These are phyloP conservation scores for Cladophialophora yegresii DNA, from an alignment of 2,329 filamentous ascomycete species.

Conservation along the genomic window DNA sequence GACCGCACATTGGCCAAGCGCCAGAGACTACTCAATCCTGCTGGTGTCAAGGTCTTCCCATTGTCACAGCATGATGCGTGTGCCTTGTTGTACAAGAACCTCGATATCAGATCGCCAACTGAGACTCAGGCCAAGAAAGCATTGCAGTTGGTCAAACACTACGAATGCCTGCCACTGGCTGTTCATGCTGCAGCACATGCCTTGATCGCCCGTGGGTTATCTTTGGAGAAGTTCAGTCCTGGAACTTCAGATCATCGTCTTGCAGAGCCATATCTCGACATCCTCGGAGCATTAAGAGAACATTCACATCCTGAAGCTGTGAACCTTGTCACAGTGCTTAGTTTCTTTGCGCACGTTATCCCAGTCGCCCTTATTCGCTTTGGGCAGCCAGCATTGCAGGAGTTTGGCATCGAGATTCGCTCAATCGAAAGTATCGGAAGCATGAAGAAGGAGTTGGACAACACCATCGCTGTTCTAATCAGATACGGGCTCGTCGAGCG, in stretches of 20 bases:
- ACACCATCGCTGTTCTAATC: conserved; percentile 49
- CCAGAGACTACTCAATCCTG: conserved; percentile 61
- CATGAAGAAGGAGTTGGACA: conserved; percentile 46
- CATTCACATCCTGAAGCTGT: conserved; percentile 55
- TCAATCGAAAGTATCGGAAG: conserved; percentile 41
- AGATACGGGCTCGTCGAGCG: conserved; percentile 51
- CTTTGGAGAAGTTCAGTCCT: conserved; percentile 61
- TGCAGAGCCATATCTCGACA: conserved; percentile 51
- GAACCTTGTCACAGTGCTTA: conserved; percentile 65
- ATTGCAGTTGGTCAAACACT: conserved; percentile 62
- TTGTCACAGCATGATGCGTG: conserved; percentile 61
- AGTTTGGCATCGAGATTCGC: conserved; percentile 43
- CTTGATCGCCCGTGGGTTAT: conserved; percentile 62
- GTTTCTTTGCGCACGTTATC: conserved; percentile 65
- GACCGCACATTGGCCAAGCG: conserved; percentile 59
- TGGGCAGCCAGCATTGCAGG: conserved; percentile 47
- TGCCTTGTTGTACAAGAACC: conserved; percentile 62
- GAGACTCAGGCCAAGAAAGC: conserved; percentile 59
- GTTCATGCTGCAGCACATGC: conserved; percentile 67
- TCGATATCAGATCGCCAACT: conserved; percentile 59
- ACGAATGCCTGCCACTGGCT: conserved; percentile 66
- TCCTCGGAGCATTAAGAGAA: conserved; percentile 50
- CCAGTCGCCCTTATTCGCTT: conserved; percentile 67
- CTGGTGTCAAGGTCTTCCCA: conserved; percentile 59
- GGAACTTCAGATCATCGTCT: conserved; percentile 59